Conservation (phyloP, 2,329 filamentous ascomycete genomes). For the Huntiella abstrusa region DNA sequence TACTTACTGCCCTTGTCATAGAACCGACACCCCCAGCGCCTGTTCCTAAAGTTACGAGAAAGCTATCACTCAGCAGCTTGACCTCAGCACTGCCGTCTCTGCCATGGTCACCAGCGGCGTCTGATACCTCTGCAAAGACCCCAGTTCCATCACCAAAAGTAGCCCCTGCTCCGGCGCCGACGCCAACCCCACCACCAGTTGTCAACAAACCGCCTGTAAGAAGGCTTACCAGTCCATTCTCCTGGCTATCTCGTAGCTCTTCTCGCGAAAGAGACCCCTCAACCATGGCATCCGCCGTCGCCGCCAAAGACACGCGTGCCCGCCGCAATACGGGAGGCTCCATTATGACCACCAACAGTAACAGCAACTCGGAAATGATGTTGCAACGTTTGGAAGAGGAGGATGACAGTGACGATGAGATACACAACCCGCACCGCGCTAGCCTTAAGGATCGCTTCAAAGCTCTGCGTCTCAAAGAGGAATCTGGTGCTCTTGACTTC, state of each 20-base stretch:
- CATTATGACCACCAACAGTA: slow-evolving; percentile 58
- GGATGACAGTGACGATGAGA: slow-evolving; percentile 21
- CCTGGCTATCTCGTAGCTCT: slow-evolving; percentile 52
- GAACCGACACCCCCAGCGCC: slow-evolving; percentile 1
- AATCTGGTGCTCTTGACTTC: slow-evolving; percentile 35
- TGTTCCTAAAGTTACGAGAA: slow-evolving; percentile 17
- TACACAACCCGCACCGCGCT: slow-evolving; percentile 25
- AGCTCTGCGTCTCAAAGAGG: slow-evolving; percentile 54
- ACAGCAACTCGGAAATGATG: slow-evolving; percentile 71
- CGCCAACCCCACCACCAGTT: slow-evolving; percentile 12
- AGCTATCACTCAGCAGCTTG: slow-evolving; percentile 48
- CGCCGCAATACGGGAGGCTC: slow-evolving; percentile 61
- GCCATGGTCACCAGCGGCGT: slow-evolving; percentile 46
- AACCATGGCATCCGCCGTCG: slow-evolving; percentile 30
- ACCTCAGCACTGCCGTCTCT: slow-evolving; percentile 54
- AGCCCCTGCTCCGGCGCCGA: slow-evolving; percentile 16
- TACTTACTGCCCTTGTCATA: background rate
- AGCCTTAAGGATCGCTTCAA: slow-evolving; percentile 68
- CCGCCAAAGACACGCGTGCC: slow-evolving; percentile 27
- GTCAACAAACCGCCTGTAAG: slow-evolving; percentile 28
- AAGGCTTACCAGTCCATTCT: slow-evolving; percentile 75
- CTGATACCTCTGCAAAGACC: slow-evolving; percentile 27
- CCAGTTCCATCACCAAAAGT: slow-evolving; percentile 19
- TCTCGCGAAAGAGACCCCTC: slow-evolving; percentile 24
- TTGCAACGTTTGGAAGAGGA: slow-evolving; percentile 60